Percentiles rank a stretch among this genome's conserved stretches.
These are phyloP conservation scores for Aspergillus vadensis DNA, from an alignment of 2,329 filamentous ascomycete species.

Conservation along the genomic window DNA sequence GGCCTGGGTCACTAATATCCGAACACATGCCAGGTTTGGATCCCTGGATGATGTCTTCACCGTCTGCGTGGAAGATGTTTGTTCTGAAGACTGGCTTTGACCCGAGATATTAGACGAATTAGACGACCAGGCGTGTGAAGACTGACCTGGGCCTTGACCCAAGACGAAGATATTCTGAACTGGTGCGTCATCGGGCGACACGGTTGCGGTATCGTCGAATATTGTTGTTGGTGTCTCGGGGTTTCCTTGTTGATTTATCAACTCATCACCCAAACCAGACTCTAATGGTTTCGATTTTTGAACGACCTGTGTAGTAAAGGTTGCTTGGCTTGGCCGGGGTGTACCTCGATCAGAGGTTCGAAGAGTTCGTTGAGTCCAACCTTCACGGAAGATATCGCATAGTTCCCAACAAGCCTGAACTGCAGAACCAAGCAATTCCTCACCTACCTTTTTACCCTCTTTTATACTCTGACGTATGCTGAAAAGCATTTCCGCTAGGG, in stretches of 20 bases:
- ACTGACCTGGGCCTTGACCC: constrained; percentile 66
- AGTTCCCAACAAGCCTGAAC: constrained; percentile 95
- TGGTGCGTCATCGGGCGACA: constrained; percentile 76
- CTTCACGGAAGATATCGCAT: constrained; percentile 88
- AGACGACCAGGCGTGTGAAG: constrained; percentile 67
- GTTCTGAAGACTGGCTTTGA: constrained; percentile 68
- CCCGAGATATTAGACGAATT: constrained; percentile 76
- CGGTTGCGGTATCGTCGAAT: constrained; percentile 87
- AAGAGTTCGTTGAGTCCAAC: constrained; percentile 78
- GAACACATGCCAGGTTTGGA: constrained; percentile 73
- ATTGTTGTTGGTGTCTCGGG: constrained; percentile 94
- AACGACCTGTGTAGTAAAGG: constrained; percentile 62
- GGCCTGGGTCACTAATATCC: constrained; percentile 78
- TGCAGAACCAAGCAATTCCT: constrained; percentile 81
- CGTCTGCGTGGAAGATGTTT: constrained; percentile 49
- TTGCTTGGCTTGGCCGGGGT: constrained; percentile 76
- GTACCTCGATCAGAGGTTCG: constrained; percentile 74
- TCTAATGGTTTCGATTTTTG: constrained; percentile 53
- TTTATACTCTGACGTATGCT: constrained; percentile 79
- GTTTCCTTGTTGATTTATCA: constrained; percentile 33
- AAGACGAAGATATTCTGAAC: constrained; percentile 88
- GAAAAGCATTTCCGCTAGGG: constrained; percentile 88
- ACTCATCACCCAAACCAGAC: constrained; percentile 29
- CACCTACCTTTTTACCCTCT: constrained; percentile 72
- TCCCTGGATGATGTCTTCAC: constrained; percentile 62